Base-by-base conservation (phyloP, 225 moss, liverwort and hornwort species). In the Polytrichum commune region DNA sequence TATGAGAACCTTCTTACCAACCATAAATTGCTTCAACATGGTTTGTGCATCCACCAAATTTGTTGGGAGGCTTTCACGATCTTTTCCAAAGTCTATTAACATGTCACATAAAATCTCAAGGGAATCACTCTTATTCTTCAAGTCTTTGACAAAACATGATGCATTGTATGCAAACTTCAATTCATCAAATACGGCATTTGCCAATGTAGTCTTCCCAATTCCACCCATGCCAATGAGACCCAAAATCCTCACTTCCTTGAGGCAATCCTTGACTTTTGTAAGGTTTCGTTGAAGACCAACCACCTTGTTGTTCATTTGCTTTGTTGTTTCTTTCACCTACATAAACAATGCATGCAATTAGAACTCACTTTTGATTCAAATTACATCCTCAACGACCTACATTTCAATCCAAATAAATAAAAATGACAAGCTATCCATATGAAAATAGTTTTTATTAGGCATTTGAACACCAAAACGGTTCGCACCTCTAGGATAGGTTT, bases 161-260 rank as follows among this genome's bases (percentile, higher is more conserved):
- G 57, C 56, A 25, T 69, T 27, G 28, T 25, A 69, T 10, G 25
- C 54, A 23, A 9, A 19, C 20, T 3, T 25, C n/a, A 69, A 24
- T 6, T 69, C 16, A 25, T 69, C 0, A 69, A 6, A 46, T 25
- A 69, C 0, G 4, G 68, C 68, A 18, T 69, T 69, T 54, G 68
- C 68, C 54, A 69, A 18, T 54, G 68, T 69, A 18, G 54, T 16
- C 16, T 69, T 69, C 10, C 68, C 68, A 6, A 69, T 69, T 54
- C 54, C 68, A 25, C 68, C 68, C 68, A 69, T 69, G 4, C 68
- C 68, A 25, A 69, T 29, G 6, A 69, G 54, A 26, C 65, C 65
- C 16, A 35, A 27, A 27, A 18, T 65, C 10, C 7, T 22, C 13
- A 7, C 65, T 35, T 32, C 2, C 16, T 65, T 19, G 25, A 25